Conservation (phyloP, 2,329 filamentous ascomycete species). For the Fonsecaea pugnacius region DNA sequence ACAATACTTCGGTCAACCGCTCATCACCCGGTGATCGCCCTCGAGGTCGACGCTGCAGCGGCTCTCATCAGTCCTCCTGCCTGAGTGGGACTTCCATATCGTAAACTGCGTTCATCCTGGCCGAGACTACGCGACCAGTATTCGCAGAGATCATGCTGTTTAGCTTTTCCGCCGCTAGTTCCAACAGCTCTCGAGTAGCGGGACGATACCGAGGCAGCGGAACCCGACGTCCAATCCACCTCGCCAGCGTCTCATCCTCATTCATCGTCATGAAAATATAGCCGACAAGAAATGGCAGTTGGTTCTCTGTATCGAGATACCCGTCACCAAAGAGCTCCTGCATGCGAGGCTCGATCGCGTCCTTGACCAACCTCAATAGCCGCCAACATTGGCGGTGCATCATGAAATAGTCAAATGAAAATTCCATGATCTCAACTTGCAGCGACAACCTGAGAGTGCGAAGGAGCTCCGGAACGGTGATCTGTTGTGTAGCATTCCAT, state of each 20-base stretch:
- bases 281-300: slow-evolving; percentile 50
- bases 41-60: background rate
- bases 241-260: background rate
- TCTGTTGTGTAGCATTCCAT: background rate
- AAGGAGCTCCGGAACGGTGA: slow-evolving; percentile 40
- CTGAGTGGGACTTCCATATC: background rate
- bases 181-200: slow-evolving; percentile 6
- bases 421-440: slow-evolving; percentile 45
- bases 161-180: background rate
- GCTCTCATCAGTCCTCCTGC: background rate
- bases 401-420: slow-evolving; percentile 52
- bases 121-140: background rate
- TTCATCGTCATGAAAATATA: slow-evolving; percentile 44
- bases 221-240: background rate
- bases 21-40: background rate
- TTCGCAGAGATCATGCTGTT: background rate
- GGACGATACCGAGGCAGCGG: background rate
- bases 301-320: slow-evolving; percentile 1
- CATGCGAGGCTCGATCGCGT: too few relatives aligned
- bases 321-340: too few relatives aligned
- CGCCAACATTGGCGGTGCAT: slow-evolving; percentile 51
- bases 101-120: background rate
- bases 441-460: slow-evolving; percentile 43
- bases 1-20: too few relatives aligned
- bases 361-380: slow-evolving; percentile 7